A percentile compares a stretch with the other conserved stretches of the same genome.
Conservation (phyloP, 176 grass and related monocot species). For the Chloris gayana region DNA sequence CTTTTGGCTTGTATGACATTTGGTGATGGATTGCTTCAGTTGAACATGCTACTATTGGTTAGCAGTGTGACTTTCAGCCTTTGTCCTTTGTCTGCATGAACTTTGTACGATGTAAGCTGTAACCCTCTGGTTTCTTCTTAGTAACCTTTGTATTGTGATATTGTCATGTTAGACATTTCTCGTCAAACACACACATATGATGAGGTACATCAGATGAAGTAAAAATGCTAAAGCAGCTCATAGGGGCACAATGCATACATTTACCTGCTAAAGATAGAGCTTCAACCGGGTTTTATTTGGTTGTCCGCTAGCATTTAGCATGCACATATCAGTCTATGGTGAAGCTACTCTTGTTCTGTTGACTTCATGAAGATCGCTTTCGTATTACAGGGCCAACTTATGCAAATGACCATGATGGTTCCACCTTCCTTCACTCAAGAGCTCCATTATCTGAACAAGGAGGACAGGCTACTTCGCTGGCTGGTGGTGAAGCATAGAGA, state of each 20-base stretch:
- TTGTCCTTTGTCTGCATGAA: not conserved
- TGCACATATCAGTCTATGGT: not conserved
- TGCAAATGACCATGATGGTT: constrained; percentile 97
- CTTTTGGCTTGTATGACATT: not conserved
- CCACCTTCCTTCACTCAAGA: constrained; percentile 80
- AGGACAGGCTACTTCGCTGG: constrained; percentile 82
- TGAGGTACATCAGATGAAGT: not conserved
- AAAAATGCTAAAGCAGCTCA: not conserved
- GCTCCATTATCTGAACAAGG: constrained; percentile 95
- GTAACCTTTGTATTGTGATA: not conserved
- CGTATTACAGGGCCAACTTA: constrained; percentile 75
- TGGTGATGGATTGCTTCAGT: not conserved
- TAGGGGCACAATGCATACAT: not conserved
- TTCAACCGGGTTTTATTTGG: not conserved
- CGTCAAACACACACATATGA: not conserved
- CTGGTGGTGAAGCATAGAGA: constrained; percentile 88
- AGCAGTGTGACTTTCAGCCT: not conserved
- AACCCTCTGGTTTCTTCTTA: not conserved
- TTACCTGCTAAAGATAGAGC: constrained; percentile 2
- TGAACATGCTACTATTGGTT: not conserved
- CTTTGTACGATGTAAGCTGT: not conserved
- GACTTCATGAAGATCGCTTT: not conserved
- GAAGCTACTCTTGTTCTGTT: not conserved
- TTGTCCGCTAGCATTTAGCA: not conserved
- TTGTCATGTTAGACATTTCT: not conserved